Base-by-base conservation (phyloP, 192 early-diverging fungal genomes). In the Coemansia sp. region DNA sequence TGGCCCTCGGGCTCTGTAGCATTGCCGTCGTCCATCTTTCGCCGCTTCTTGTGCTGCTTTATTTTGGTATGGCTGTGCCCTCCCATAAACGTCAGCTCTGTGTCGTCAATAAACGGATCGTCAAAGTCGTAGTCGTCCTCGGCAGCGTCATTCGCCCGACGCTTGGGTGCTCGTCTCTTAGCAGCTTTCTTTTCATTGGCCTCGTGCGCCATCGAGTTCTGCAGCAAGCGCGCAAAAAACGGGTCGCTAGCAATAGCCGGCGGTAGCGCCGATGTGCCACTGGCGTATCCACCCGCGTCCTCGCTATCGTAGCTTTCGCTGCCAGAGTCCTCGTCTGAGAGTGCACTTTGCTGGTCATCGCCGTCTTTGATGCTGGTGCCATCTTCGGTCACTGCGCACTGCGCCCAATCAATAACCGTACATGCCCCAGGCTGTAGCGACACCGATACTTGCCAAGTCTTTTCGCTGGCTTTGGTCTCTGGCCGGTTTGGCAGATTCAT, bases 21-120 rank as follows among this genome's bases (percentile, higher is more conserved):
- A 58, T 70, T 74, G 21, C 75, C 75, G 7, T 74, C 76, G 40
- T 70, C 71, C 56, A 38, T 68, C 66, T 72, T 77, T 63, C 76
- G 71, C 59, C 80, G 80, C 69, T 74, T 70, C 60, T 83, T 74
- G 37, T 66, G 68, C 62, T 71, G 64, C 60, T 73, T 71, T 13
- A 40, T 37, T 35, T 70, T 69, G 23, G 70, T 51, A 23, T 74
- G 73, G 39, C 58, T 72, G 43, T 83, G 75, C 0, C 76, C 72
- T 53, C 71, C 69, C 74, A 83, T 74, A 59, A 83, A 67, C 33
- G 80, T 83, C 39, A 83, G 67, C 42, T 83, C 76, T 48, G 71
- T 78, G 48, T 83, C 80, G 53, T 83, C 80, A 68, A 83, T 83
- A 71, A 83, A 83, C 36, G 80, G 80, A 43, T 83, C 80, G n/a